Percentiles rank a stretch among this genome's conserved stretches.
These are phyloP conservation scores for Sistotremastrum suecicum DNA, from an alignment of 768 basidiomycete genomes.

Conservation along the genomic window DNA sequence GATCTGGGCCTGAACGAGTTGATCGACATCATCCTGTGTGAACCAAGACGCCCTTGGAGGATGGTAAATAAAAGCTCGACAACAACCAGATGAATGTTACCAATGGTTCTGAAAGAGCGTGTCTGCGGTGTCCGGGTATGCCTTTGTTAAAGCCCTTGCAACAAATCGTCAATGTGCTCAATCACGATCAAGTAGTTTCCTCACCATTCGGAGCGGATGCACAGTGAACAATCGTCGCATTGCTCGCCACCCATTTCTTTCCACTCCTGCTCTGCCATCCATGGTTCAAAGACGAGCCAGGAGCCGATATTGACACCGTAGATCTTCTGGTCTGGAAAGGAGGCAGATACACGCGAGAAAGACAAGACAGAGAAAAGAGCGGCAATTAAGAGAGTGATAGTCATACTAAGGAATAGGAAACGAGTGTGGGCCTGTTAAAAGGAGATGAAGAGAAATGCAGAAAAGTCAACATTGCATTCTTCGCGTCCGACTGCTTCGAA, in stretches of 20 bases:
- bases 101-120: slow-evolving; percentile 48
- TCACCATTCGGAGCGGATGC: slow-evolving; percentile 59
- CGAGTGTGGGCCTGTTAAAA: no score
- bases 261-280: slow-evolving; percentile 78
- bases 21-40: slow-evolving; percentile 41
- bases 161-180: background rate
- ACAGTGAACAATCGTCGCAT: slow-evolving; percentile 44
- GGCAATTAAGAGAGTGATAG: no score
- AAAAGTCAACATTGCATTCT: no score
- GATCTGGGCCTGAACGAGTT: slow-evolving; percentile 40
- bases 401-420: no score
- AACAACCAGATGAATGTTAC: slow-evolving; percentile 17
- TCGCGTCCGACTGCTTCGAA: no score
- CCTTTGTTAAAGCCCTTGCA: slow-evolving; percentile 41
- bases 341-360: background rate
- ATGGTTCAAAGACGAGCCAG: slow-evolving; percentile 64
- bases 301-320: slow-evolving; percentile 64
- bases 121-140: slow-evolving; percentile 46
- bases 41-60: slow-evolving; percentile 54
- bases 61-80: background rate
- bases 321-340: slow-evolving; percentile 24
- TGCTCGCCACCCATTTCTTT: slow-evolving; percentile 52
- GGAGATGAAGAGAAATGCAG: no score
- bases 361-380: background rate
- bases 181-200: slow-evolving; percentile 7